phyloP scores from a whole-genome alignment of 805 yeast species.

The Yarrowia keelungensis region DNA sequence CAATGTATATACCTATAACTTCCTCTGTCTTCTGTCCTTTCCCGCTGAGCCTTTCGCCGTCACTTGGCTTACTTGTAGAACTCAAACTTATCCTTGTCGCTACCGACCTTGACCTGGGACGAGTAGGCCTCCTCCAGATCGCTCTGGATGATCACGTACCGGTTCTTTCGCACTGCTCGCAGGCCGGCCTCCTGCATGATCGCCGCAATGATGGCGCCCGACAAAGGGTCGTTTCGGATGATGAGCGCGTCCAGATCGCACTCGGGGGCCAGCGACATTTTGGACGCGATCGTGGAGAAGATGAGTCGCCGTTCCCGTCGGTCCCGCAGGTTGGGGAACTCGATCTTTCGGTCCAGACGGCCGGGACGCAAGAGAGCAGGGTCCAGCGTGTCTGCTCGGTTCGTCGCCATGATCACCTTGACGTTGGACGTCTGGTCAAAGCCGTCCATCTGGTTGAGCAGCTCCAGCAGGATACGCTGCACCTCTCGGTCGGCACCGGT shows the following conservation, averaged over 20 bases:
- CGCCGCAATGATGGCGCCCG: constrained; percentile 97
- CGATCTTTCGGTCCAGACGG: constrained; percentile 96
- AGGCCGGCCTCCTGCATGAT: constrained; percentile 99
- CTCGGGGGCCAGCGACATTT: constrained; percentile 98
- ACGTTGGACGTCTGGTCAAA: constrained; percentile 95
- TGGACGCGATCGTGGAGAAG: constrained; percentile 93
- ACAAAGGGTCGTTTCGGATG: constrained; percentile 92
- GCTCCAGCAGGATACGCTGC: constrained; percentile 94
- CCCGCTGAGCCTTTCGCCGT: too few species aligned
- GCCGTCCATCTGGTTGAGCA: constrained; percentile 98
- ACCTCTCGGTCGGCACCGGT: constrained; percentile 99
- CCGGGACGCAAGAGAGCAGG: constrained; percentile 99
- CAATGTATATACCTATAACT: constrained; percentile 24
- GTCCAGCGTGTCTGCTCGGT: constrained; percentile 98
- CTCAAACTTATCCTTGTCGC: constrained; percentile 96
- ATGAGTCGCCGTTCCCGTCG: constrained; percentile 97
- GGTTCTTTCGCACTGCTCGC: constrained; percentile 96
- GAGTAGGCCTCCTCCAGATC: constrained; percentile 98
- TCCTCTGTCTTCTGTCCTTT: neutral
- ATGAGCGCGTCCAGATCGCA: constrained; percentile 94
- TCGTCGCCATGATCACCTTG: constrained; percentile 98
- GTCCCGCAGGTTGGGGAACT: constrained; percentile 94
- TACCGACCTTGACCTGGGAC: constrained; percentile 92
- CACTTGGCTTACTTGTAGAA: constrained; percentile 73
- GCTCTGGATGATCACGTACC: constrained; percentile 94